These are phyloP conservation scores for Thelonectria discophora DNA, from an alignment of 2,329 filamentous ascomycete genomes.

Conservation along the genomic window DNA sequence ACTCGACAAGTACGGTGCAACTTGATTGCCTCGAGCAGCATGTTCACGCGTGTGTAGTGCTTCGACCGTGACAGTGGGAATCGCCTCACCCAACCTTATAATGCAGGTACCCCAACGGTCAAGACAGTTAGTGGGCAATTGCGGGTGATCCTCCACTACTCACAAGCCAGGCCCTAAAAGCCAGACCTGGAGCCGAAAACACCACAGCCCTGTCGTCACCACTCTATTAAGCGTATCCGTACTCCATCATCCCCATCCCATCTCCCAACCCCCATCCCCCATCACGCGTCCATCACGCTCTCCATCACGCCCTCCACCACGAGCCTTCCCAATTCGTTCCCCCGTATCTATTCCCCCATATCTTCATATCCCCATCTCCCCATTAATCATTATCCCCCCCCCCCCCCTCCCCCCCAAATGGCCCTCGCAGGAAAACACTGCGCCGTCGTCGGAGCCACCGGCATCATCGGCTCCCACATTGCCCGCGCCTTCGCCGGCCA, in stretches of 20 bases:
- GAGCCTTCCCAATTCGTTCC: background rate
- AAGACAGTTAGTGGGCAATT: background rate
- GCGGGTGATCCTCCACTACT: constrained; percentile 5
- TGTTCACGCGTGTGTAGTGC: too few relatives aligned
- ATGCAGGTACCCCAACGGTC: constrained; percentile 2
- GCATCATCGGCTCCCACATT: constrained; percentile 75
- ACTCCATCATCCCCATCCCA: background rate
- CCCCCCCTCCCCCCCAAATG: constrained; percentile 27
- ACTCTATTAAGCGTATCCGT: background rate
- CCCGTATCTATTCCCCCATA: background rate
- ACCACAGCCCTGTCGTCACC: constrained; percentile 4
- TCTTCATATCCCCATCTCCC: background rate
- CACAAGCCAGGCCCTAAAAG: background rate
- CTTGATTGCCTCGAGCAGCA: background rate
- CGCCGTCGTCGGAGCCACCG: constrained; percentile 75
- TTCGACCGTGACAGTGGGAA: too few relatives aligned
- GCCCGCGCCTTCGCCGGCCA: constrained; percentile 70
- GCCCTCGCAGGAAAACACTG: constrained; percentile 58
- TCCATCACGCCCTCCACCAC: constrained; percentile 7
- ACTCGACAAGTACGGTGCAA: background rate
- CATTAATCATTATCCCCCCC: background rate
- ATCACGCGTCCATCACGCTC: constrained; percentile 7
- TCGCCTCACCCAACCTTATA: background rate
- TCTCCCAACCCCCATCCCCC: background rate
- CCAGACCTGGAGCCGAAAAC: background rate